Conservation (phyloP, 2,329 filamentous ascomycete genomes). For the Ascomycota sp. region DNA sequence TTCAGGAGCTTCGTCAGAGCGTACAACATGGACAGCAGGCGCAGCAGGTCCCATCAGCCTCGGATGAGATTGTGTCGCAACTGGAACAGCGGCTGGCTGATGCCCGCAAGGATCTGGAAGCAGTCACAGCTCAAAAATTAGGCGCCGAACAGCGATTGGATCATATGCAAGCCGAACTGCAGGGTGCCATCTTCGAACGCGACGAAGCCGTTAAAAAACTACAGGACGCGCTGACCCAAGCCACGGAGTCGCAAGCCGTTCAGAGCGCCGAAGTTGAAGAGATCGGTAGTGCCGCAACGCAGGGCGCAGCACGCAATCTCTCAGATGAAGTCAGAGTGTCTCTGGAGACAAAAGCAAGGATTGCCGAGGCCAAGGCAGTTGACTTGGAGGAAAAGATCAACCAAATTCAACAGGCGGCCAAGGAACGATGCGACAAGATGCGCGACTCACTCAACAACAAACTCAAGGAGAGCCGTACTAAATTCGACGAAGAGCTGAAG, state of each 20-base stretch:
- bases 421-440: slow-evolving; percentile 46
- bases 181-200: slow-evolving; percentile 37
- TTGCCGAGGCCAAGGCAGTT: slow-evolving; percentile 36
- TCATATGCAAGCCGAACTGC: slow-evolving; percentile 33
- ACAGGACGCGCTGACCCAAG: slow-evolving; percentile 8
- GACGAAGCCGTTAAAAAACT: slow-evolving; percentile 31
- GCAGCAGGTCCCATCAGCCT: slow-evolving; percentile 14
- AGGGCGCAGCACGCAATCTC: slow-evolving; percentile 11
- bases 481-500: slow-evolving; percentile 28
- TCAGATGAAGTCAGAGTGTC: slow-evolving; percentile 35
- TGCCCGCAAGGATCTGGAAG: slow-evolving; percentile 38
- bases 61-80: slow-evolving; percentile 23
- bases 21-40: slow-evolving; percentile 9
- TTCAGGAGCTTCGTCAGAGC: slow-evolving; percentile 14
- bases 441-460: slow-evolving; percentile 45
- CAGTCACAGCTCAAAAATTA: slow-evolving; percentile 43
- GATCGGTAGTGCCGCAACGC: slow-evolving; percentile 1
- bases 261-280: not conserved
- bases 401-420: slow-evolving; percentile 36
- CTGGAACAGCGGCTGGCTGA: slow-evolving; percentile 27
- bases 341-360: slow-evolving; percentile 38
- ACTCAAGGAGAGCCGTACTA: slow-evolving; percentile 39
- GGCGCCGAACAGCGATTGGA: slow-evolving; percentile 41
- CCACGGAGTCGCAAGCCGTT: not conserved
- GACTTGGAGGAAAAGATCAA: slow-evolving; percentile 41